Evolutionary conservation across 805 yeast species (phyloP), one percentile per base, ranked within the genome.

Genomic region (Barnettozyma vustinii): DNA sequence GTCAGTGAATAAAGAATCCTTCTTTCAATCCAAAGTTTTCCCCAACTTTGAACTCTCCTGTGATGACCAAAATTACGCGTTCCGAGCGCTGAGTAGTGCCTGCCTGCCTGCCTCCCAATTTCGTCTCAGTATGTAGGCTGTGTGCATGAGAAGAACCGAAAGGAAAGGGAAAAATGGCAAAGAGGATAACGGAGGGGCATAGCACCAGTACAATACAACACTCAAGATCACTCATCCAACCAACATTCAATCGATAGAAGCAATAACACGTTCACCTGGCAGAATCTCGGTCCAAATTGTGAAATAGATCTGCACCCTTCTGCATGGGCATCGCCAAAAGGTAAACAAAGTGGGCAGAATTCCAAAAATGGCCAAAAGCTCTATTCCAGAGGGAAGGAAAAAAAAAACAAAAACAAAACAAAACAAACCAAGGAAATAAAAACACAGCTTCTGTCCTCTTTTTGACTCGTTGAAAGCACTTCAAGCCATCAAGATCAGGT

Each of bases 321-420:
- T 36, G 39, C 39, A 36, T 16, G 37, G 37, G 9, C 21, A 16
- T 16, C 39, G 15, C 21, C 39, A 16, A 36, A 35, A 36, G 9
- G 39, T 36, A 36, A 36, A 36, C 39, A 30, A 36, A 36, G 4
- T 4, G 21, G 13, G 10, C 6, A 36, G 15, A 36, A 36, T 10
- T 36, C 39, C 39, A 36, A 36, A 36, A 36, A 36, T 36, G 39
- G 39, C 39, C 39, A 36, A 36, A 36, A 36, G 16, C 33, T 30
- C 15, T n/a, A 30, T 30, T 30, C 16, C 39, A 16, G 8, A 18
- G 21, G 39, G 21, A 6, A 36, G 15, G 21, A 36, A 36, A 36
- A 36, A 36, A 36, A 36, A 36, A 36, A 36, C 8, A 21, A 36
- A 36, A 36, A 36, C 39, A 36, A n/a, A n/a, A n/a, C n/a, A n/a